These are phyloP conservation scores for Lactarius sp. DNA, from an alignment of 768 basidiomycete species.

Conservation along the genomic window DNA sequence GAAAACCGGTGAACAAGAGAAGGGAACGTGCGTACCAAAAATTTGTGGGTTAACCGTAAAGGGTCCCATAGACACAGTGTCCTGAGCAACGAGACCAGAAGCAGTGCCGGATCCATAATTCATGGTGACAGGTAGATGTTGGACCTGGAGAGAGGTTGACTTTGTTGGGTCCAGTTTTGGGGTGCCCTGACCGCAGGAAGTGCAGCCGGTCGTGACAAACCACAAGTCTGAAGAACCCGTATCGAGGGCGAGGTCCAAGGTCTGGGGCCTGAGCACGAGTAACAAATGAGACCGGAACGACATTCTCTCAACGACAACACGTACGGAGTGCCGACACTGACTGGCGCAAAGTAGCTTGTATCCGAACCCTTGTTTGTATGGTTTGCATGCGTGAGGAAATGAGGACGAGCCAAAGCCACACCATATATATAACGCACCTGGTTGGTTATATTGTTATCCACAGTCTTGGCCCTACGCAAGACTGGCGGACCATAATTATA, in stretches of 20 bases:
- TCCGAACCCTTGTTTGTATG: conserved; percentile 43
- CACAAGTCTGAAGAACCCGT: conserved; percentile 91
- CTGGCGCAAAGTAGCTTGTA: conserved; percentile 50
- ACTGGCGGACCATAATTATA: conserved; percentile 37
- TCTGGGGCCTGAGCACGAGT: conserved; percentile 45
- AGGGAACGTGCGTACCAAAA: conserved; percentile 32
- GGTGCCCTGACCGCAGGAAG: conserved; percentile 36
- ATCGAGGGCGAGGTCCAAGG: conserved; percentile 79
- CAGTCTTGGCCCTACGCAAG: conserved; percentile 36
- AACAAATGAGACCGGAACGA: neutral
- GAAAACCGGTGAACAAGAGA: too few species aligned
- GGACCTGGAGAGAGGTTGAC: conserved; percentile 39
- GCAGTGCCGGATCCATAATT: conserved; percentile 71
- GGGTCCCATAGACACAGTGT: too few species aligned
- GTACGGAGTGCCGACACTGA: conserved; percentile 54
- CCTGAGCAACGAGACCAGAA: conserved; percentile 42
- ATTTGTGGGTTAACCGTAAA: conserved; percentile 44
- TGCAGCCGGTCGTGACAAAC: conserved; percentile 58
- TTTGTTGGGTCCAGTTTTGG: conserved; percentile 42
- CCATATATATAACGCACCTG: conserved; percentile 39
- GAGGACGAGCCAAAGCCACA: neutral
- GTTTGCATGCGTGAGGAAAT: neutral
- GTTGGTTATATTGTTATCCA: conserved; percentile 42
- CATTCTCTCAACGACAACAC: neutral
- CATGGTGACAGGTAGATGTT: conserved; percentile 36